Evolutionary conservation across 1,139 yeast genomes (phyloP), one percentile per base, ranked within the genome.

Genomic region (Kurtzmaniella quercitrusa): DNA sequence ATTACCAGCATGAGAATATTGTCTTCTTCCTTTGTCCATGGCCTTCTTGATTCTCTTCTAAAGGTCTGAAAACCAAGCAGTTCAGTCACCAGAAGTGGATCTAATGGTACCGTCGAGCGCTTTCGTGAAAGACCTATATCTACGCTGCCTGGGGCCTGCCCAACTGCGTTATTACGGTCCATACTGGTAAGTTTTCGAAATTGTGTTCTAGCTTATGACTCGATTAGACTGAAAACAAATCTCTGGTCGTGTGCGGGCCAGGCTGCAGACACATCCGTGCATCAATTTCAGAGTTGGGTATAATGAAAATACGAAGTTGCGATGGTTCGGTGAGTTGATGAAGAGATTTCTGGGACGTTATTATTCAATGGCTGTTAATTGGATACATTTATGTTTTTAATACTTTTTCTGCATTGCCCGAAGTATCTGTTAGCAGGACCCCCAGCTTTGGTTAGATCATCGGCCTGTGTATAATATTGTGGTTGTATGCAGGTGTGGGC

Each of bases 21-120:
- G 56, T 85, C 94, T 48, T 85, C 93, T 33, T 77, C 80, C 41
- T 74, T 73, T 2, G 78, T 66, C 94, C 94, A 85, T 5, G 86
- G 78, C 45, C 80, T 77, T 43, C 93, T 65, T 3, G 80, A 68
- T 15, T 70, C 78, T 44, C 84, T 70, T 33, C 91, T 65, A 53
- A 80, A 82, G 2, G 89, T 84, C 52, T 82, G 85, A 57, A 81
- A 82, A 5, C 94, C 94, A n/a, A 85, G 60, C 2, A 86, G 78
- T 55, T 82, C 85, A 3, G 91, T 82, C 20, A 84, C 71, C 16
- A 83, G 82, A 44, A 84, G 57, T 7, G 88, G 84, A 56, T 84
- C 88, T 39, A 84, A 74, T 15, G 73, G 74, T 2, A 59, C 56
- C 26, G 51, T n/a, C n/a, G 26, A 12, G n/a, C 37, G 37, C 16